Evolutionary conservation across 805 yeast species (phyloP), one percentile per base, ranked within the genome.

Genomic region (Lipomyces japonicus): DNA sequence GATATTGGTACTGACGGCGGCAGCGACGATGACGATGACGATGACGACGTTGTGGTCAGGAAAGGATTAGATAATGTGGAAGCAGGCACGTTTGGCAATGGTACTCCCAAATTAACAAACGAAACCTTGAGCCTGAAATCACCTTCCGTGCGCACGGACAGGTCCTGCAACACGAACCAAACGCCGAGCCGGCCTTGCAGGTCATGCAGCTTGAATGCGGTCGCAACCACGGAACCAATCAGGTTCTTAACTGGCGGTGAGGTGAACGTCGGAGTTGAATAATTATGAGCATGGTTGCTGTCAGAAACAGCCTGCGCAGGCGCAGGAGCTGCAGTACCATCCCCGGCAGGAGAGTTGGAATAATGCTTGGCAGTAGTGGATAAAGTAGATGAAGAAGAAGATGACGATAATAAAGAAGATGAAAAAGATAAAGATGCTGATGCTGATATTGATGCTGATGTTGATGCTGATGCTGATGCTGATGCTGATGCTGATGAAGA

Each of bases 61-160:
- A n/a, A n/a, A n/a, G n/a, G n/a, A n/a, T n/a, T n/a, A n/a, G n/a
- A n/a, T n/a, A n/a, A n/a, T n/a, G n/a, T n/a, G n/a, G n/a, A n/a
- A 7, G 16, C 16, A 24, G 28, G 35, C 16, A 14, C 36, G 19
- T 30, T 31, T 12, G 38, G 21, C 23, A 50, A 44, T 9, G 57
- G 57, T 38, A 54, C 19, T 50, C 55, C 43, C 10, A 72, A 58
- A 44, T 72, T 67, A 26, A 68, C 67, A 46, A 72, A 66, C 6
- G 65, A 61, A 40, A 70, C 65, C 57, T 66, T 69, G 34, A 72
- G 63, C 48, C 62, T 70, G 64, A 68, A 72, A 21, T 68, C 68
- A 26, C 76, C 76, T 51, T 72, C 76, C 10, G 70, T 69, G 23
- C 76, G 64, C 4, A 72, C 70, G 4, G 74, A 69, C 21, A 72